phyloP scores from a whole-genome alignment of 768 basidiomycete genomes.

The Boletus sensibilis region DNA sequence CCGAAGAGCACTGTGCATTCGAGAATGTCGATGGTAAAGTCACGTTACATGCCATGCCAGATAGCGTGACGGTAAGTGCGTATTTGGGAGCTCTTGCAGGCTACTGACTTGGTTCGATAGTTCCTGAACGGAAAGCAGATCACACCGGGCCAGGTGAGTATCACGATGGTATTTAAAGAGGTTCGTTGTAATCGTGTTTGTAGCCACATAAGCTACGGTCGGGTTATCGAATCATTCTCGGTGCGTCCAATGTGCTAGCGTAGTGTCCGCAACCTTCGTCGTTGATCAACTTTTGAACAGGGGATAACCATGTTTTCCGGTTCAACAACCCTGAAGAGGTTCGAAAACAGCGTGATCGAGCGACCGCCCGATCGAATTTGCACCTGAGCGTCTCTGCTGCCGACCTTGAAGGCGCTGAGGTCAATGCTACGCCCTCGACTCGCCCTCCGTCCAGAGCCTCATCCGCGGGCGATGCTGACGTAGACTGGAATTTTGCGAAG shows the following conservation, averaged over 20 bases:
- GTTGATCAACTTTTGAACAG: constrained; percentile 38
- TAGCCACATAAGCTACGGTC: constrained; percentile 84
- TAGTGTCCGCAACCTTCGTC: background rate
- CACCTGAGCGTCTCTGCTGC: constrained; percentile 62
- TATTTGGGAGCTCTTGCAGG: background rate
- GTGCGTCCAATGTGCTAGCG: constrained; percentile 39
- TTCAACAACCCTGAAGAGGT: constrained; percentile 97
- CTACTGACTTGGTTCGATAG: constrained; percentile 38
- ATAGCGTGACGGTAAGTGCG: constrained; percentile 75
- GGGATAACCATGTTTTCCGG: constrained; percentile 96
- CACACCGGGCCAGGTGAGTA: constrained; percentile 65
- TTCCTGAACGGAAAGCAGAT: constrained; percentile 95
- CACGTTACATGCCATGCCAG: constrained; percentile 70
- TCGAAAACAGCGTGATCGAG: constrained; percentile 84
- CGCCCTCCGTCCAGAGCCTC: constrained; percentile 81
- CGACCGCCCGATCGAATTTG: constrained; percentile 67
- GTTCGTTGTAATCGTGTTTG: constrained; percentile 14
- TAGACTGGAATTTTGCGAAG: constrained; percentile 98
- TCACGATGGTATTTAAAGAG: background rate
- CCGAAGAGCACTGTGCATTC: constrained; percentile 90
- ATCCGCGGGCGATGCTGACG: constrained; percentile 63
- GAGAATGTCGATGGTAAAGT: constrained; percentile 86
- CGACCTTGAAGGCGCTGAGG: constrained; percentile 57
- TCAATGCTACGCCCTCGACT: constrained; percentile 44
- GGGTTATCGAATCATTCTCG: constrained; percentile 95